Percentiles rank a stretch among this genome's conserved stretches.
Evolutionary conservation across 2,329 filamentous ascomycete species (phyloP).

Genomic region (Mollisia scopiformis): DNA sequence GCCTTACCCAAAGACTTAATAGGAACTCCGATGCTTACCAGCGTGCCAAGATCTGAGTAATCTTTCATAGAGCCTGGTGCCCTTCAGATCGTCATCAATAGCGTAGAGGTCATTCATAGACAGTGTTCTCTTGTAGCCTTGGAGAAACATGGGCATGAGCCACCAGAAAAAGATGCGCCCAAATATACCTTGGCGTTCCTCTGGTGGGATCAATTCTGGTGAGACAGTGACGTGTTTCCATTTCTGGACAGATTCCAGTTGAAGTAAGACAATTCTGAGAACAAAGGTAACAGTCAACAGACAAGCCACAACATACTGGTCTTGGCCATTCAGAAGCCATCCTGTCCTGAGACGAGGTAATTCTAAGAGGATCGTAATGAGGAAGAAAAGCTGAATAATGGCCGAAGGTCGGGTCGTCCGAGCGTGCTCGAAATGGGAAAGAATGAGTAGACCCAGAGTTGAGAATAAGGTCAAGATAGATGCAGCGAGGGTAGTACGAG

Average conservation of each 20-base stretch:
- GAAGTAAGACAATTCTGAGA: background rate
- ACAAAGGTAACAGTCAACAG: background rate
- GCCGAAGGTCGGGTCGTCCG: background rate
- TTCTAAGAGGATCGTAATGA: background rate
- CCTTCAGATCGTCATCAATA: background rate
- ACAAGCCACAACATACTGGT: background rate
- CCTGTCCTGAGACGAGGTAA: background rate
- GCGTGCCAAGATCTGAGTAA: background rate
- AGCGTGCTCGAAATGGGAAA: background rate
- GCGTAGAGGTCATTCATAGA: background rate
- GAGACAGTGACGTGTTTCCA: background rate
- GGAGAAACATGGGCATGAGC: background rate
- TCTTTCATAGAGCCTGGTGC: background rate
- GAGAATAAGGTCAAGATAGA: background rate
- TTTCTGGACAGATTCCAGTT: background rate
- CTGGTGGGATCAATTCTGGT: background rate
- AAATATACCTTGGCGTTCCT: background rate
- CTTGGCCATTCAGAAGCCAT: background rate
- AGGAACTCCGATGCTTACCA: background rate
- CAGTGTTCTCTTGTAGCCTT: background rate
- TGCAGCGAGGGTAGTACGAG: background rate
- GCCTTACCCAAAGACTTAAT: background rate
- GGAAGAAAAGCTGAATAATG: background rate
- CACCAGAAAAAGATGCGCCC: background rate
- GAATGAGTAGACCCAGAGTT: background rate